A percentile compares a stretch with the other conserved stretches of the same genome.
phyloP scores from a whole-genome alignment of 2,329 filamentous ascomycete genomes.

The Colletotrichum limetticola region DNA sequence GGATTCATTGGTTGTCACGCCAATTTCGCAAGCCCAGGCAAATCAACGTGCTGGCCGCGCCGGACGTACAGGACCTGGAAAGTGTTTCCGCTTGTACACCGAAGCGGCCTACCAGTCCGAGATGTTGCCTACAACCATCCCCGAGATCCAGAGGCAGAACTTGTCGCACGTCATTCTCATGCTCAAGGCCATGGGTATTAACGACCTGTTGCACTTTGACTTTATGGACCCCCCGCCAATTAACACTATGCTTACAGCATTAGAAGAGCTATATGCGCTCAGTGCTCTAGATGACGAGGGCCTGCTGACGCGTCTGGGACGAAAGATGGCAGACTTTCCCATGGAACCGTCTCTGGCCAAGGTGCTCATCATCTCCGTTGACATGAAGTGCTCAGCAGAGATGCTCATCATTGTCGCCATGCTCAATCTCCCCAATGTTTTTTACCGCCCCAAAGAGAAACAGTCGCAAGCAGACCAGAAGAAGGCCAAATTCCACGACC shows the following conservation, averaged over 20 bases:
- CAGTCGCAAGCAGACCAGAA: slow-evolving; percentile 96
- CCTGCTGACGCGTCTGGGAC: slow-evolving; percentile 86
- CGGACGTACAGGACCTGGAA: slow-evolving; percentile 93
- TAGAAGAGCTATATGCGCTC: slow-evolving; percentile 94
- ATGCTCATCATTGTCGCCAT: slow-evolving; percentile 94
- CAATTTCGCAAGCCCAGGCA: slow-evolving; percentile 95
- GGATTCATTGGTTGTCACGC: slow-evolving; percentile 95
- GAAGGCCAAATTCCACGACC: slow-evolving; percentile 97
- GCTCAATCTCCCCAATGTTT: slow-evolving; percentile 87
- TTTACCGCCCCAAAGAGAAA: slow-evolving; percentile 97
- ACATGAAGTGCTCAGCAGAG: slow-evolving; percentile 91
- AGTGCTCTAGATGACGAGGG: slow-evolving; percentile 96
- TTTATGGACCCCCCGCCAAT: slow-evolving; percentile 99
- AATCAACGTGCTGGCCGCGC: slow-evolving; percentile 94
- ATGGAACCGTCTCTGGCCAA: slow-evolving; percentile 96
- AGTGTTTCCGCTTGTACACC: slow-evolving; percentile 95
- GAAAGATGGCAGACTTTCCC: slow-evolving; percentile 98
- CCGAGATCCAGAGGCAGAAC: slow-evolving; percentile 96
- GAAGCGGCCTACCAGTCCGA: slow-evolving; percentile 96
- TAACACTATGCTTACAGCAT: slow-evolving; percentile 95
- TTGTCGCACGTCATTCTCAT: slow-evolving; percentile 93
- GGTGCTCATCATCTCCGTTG: slow-evolving; percentile 86
- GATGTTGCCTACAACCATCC: slow-evolving; percentile 95
- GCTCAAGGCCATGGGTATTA: slow-evolving; percentile 99
- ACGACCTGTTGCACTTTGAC: slow-evolving; percentile 95